phyloP scores from a whole-genome alignment of 495 filamentous ascomycete species.

The Jackrogersella minutella region DNA sequence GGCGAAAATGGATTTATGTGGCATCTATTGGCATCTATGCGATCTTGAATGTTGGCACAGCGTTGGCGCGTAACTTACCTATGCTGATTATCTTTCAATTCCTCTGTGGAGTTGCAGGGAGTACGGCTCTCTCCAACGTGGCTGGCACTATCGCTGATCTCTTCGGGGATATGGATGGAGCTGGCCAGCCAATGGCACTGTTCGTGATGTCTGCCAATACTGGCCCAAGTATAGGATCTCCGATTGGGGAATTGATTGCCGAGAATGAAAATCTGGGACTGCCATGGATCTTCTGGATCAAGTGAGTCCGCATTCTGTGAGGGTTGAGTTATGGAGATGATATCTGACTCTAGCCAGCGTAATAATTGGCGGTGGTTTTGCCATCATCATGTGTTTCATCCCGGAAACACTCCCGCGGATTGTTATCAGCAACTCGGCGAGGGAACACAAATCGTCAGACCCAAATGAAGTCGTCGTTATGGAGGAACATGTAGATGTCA shows the following conservation, averaged over 20 bases:
- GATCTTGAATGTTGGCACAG: conserved; percentile 47
- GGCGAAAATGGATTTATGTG: conserved; percentile 53
- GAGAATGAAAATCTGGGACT: conserved; percentile 44
- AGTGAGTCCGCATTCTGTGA: conserved; percentile 22
- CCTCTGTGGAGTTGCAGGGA: conserved; percentile 47
- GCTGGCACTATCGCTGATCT: conserved; percentile 51
- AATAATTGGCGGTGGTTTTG: conserved; percentile 44
- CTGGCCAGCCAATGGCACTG: conserved; percentile 50
- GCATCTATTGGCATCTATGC: conserved; percentile 45
- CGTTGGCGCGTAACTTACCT: conserved; percentile 47
- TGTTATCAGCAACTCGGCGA: conserved; percentile 44
- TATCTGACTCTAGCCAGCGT: conserved; percentile 32
- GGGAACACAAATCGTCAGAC: conserved; percentile 33
- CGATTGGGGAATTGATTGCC: conserved; percentile 46
- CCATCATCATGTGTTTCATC: conserved; percentile 44
- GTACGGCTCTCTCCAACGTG: conserved; percentile 50
- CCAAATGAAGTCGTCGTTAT: conserved; percentile 32
- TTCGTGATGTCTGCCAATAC: conserved; percentile 49
- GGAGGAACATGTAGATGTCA: conserved; percentile 41
- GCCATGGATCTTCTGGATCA: conserved; percentile 51
- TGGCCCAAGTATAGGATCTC: conserved; percentile 48
- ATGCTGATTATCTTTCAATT: conserved; percentile 54
- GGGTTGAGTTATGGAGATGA: neutral
- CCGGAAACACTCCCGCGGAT: conserved; percentile 49
- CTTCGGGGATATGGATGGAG: conserved; percentile 47